phyloP scores from a whole-genome alignment of 495 filamentous ascomycete genomes.

The Penicillium psychrofluorescens region DNA sequence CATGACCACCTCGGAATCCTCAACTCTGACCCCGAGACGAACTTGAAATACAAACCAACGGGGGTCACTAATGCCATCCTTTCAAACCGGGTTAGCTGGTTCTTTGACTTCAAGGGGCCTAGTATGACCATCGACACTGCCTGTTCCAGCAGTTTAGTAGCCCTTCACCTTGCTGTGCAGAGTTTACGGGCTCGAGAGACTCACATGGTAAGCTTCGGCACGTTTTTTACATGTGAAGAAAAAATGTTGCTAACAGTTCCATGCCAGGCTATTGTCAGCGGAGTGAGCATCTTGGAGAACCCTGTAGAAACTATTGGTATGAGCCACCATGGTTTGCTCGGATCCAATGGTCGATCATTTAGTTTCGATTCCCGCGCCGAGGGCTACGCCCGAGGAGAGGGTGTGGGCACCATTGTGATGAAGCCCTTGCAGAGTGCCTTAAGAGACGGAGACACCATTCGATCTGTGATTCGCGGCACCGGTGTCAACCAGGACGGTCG shows the following conservation, averaged over 20 bases:
- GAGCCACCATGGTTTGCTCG: slow-evolving; percentile 10
- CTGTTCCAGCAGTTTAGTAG: slow-evolving; percentile 39
- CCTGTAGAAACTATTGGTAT: slow-evolving; percentile 12
- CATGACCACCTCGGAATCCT: slow-evolving; percentile 17
- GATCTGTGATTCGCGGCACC: slow-evolving; percentile 2
- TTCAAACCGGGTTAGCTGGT: slow-evolving; percentile 44
- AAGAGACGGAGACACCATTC: slow-evolving; percentile 4
- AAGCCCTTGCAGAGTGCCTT: slow-evolving; percentile 16
- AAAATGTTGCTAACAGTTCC: not conserved
- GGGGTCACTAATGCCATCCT: slow-evolving; percentile 30
- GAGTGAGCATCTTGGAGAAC: slow-evolving; percentile 14
- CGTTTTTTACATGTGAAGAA: slow-evolving; percentile 1
- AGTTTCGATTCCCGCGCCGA: slow-evolving; percentile 22
- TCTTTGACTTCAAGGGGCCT: slow-evolving; percentile 41
- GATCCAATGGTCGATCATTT: slow-evolving; percentile 10
- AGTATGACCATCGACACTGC: slow-evolving; percentile 33
- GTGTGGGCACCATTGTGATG: slow-evolving; percentile 17
- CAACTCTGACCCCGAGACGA: slow-evolving; percentile 14
- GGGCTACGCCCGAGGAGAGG: slow-evolving; percentile 32
- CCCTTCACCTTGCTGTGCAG: slow-evolving; percentile 34
- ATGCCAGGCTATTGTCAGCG: slow-evolving; percentile 15
- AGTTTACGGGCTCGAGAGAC: slow-evolving; percentile 34
- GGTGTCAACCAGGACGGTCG: slow-evolving; percentile 17
- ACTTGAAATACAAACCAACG: slow-evolving; percentile 17
- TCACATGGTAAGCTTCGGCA: slow-evolving; percentile 20